Evolutionary conservation across 2,329 filamentous ascomycete species (phyloP), one percentile per base, ranked within the genome.

Genomic region (Ophiocordyceps camponoti-saundersi): DNA sequence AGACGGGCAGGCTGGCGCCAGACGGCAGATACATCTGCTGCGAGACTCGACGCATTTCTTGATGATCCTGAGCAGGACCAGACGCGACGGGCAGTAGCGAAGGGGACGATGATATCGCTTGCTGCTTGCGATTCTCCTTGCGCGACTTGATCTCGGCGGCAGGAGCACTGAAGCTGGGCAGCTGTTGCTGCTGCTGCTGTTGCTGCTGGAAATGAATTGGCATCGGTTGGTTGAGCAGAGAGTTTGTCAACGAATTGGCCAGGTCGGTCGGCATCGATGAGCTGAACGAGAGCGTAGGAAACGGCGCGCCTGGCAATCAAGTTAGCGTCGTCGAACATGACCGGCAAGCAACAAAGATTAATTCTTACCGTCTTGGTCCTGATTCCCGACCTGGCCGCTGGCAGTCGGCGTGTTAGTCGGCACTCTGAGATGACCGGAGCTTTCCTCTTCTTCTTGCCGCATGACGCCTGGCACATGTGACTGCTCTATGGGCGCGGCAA

Each of bases 151-250:
- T 49, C 47, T 71, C 65, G 10, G 56, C 51, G 6, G 62, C 57
- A 2, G 65, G 61, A 1, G 57, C 49, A 3, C 53, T 49, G 42
- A 59, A 55, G n/a, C 52, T 54, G 16, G 60, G 51, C 11, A 58
- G n/a, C 36, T n/a, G 36, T 8, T n/a, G 10, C 8, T 16, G 36
- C 36, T 40, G 36, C 36, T 40, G 36, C n/a, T 40, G 36, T 11
- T 40, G 36, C 7, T 20, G 53, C 15, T 61, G 61, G 5, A 59
- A 48, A 3, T 64, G 59, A 3, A 66, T 53, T 0, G 66, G 62
- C 29, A 63, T 56, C 12, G 69, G 65, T 46, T 73, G 70, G 44
- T 70, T 71, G 26, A 74, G 59, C 39, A 75, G 56, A 0, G 70
- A 72, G 47, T 67, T 63, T 0, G 68, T 68, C 46, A 73, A 57